These are phyloP conservation scores for Pyrus hybrid DNA, from an alignment of 331 rosid species.

Conservation along the genomic window DNA sequence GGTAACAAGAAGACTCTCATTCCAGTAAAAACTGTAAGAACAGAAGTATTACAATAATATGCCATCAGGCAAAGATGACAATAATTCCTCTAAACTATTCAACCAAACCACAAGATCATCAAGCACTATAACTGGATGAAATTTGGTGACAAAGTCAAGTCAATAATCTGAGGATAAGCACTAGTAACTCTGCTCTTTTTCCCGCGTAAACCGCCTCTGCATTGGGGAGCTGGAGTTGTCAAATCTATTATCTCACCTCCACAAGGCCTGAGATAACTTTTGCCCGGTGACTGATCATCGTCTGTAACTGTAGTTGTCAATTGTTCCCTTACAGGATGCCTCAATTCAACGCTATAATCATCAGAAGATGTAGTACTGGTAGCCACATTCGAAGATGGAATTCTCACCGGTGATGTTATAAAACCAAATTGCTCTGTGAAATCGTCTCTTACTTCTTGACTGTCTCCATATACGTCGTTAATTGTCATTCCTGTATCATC, in stretches of 20 bases:
- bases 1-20: not conserved
- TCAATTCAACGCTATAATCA: conserved; percentile 9
- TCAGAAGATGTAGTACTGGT: not conserved
- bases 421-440: not conserved
- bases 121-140: conserved; percentile 43
- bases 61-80: conserved; percentile 4
- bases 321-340: conserved; percentile 18
- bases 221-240: conserved; percentile 62
- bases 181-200: conserved; percentile 48
- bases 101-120: not conserved
- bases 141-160: conserved; percentile 62
- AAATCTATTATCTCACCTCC: conserved; percentile 64
- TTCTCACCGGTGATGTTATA: not conserved
- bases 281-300: conserved; percentile 2
- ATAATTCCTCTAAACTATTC: not conserved
- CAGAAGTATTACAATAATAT: not conserved
- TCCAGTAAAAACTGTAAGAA: not conserved
- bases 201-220: conserved; percentile 35
- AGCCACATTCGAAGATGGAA: not conserved
- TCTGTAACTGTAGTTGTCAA: conserved; percentile 8
- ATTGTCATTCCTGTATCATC: not conserved
- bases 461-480: conserved; percentile 7
- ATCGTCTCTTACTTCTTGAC: conserved; percentile 18
- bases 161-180: conserved; percentile 37
- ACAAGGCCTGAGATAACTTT: conserved; percentile 12